Evolutionary conservation across 495 filamentous ascomycete genomes (phyloP).

Genomic region (Patellaria atrata): DNA sequence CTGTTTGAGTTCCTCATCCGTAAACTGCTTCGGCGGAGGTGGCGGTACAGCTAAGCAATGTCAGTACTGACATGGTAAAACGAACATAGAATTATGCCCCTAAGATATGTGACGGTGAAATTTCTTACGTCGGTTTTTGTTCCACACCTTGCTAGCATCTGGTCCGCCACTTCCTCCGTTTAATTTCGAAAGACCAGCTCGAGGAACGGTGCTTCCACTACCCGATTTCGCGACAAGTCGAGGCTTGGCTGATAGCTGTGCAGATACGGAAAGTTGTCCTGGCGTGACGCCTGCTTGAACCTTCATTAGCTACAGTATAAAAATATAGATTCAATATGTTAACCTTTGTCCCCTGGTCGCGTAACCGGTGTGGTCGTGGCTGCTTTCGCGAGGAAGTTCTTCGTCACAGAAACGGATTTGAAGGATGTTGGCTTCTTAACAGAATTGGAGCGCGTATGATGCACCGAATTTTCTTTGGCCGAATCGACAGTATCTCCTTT

Average conservation of each 20-base stretch:
- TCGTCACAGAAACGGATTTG: constrained; percentile 91
- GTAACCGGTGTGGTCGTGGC: constrained; percentile 22
- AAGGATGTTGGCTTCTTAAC: constrained; percentile 78
- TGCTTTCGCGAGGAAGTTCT: constrained; percentile 60
- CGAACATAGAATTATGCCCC: background rate
- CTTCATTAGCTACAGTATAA: background rate
- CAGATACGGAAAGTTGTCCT: constrained; percentile 38
- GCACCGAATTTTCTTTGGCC: constrained; percentile 37
- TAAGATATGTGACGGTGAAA: background rate
- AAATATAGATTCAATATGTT: background rate
- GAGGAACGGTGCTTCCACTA: constrained; percentile 38
- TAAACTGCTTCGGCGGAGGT: constrained; percentile 78
- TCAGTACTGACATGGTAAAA: background rate
- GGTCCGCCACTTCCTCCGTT: constrained; percentile 38
- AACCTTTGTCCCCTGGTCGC: constrained; percentile 25
- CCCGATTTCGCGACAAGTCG: constrained; percentile 55
- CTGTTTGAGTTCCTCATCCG: constrained; percentile 91
- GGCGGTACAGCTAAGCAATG: constrained; percentile 49
- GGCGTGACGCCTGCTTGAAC: constrained; percentile 20
- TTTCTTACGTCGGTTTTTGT: constrained; percentile 85
- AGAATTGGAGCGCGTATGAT: constrained; percentile 52
- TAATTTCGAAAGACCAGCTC: constrained; percentile 29
- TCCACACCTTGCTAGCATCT: constrained; percentile 79
- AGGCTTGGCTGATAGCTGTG: constrained; percentile 37
- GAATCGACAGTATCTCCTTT: constrained; percentile 30